phyloP scores from a whole-genome alignment of 208 protist species.

The Hexamita inflata region DNA sequence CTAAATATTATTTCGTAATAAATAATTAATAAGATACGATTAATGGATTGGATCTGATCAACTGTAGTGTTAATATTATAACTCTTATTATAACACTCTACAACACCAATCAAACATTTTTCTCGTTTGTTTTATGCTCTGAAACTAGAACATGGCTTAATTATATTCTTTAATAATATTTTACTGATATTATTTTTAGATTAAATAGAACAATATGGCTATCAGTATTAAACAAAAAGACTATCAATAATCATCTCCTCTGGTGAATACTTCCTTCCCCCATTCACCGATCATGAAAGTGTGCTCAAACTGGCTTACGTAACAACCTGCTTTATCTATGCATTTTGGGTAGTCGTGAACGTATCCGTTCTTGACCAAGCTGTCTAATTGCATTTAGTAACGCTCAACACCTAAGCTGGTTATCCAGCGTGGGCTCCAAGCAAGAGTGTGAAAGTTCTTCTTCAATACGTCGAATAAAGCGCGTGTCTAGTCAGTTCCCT shows the following conservation, averaged over 20 bases:
- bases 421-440: constrained; percentile 31
- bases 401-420: neutral
- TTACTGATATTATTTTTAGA: too few species aligned
- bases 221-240: too few species aligned
- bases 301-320: constrained; percentile 45
- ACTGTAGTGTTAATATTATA: too few species aligned
- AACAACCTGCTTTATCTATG: constrained; percentile 21
- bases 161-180: too few species aligned
- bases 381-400: neutral
- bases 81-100: too few species aligned
- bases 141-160: too few species aligned
- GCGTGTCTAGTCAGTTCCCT: neutral
- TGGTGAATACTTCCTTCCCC: constrained; percentile 42
- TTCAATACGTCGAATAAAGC: constrained; percentile 9
- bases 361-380: constrained; percentile 14
- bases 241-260: constrained; percentile 41
- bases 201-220: too few species aligned
- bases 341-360: constrained; percentile 42
- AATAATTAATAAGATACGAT: too few species aligned
- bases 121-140: too few species aligned
- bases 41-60: too few species aligned
- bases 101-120: too few species aligned
- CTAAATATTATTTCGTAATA: too few species aligned
- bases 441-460: constrained; percentile 30
- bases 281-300: constrained; percentile 36